phyloP scores from a whole-genome alignment of 352 stramenopile species.

The Phytophthora nicotianae region DNA sequence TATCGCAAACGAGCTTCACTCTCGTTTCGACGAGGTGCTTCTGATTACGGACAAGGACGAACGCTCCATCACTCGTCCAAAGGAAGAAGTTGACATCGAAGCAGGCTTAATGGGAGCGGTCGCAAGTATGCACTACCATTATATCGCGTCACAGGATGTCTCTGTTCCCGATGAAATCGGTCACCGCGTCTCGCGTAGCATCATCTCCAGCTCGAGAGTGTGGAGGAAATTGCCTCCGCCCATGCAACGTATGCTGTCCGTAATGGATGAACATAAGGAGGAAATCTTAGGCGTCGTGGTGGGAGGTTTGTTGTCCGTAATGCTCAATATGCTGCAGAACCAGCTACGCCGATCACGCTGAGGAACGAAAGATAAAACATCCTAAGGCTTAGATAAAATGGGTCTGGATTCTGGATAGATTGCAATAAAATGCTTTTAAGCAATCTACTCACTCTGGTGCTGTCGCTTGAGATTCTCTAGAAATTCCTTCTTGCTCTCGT shows the following conservation, averaged over 20 bases:
- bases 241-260: constrained; percentile 45
- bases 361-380: not conserved
- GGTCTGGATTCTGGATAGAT: constrained; percentile 9
- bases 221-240: constrained; percentile 51
- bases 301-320: constrained; percentile 70
- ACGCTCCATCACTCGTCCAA: constrained; percentile 52
- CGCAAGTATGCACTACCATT: constrained; percentile 73
- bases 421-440: not conserved
- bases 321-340: constrained; percentile 76
- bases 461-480: constrained; percentile 41
- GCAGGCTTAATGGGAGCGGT: constrained; percentile 63
- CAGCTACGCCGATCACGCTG: constrained; percentile 48
- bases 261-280: constrained; percentile 70
- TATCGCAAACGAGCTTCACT: constrained; percentile 96
- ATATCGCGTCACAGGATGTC: constrained; percentile 67
- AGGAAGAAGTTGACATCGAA: constrained; percentile 74
- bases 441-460: constrained; percentile 21
- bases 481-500: constrained; percentile 73
- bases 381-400: constrained; percentile 2
- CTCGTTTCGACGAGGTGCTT: constrained; percentile 91
- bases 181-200: constrained; percentile 33
- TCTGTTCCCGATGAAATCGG: constrained; percentile 62
- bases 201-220: constrained; percentile 26
- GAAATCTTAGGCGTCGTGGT: constrained; percentile 77
- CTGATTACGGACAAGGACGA: constrained; percentile 73